phyloP scores from a whole-genome alignment of 2,329 filamentous ascomycete genomes.

The Aspergillus vadensis region DNA sequence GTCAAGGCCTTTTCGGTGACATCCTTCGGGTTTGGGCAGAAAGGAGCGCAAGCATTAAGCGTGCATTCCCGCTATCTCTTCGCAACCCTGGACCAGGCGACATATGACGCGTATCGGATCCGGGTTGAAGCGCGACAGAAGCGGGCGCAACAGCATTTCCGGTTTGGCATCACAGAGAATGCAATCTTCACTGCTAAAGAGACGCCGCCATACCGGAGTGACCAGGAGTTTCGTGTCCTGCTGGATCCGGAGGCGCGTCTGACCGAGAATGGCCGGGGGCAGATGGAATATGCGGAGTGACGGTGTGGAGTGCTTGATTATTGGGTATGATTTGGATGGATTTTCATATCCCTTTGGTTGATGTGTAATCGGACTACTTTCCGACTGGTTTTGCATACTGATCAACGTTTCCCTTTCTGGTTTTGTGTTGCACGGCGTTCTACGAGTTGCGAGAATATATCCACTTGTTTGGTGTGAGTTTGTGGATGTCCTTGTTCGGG shows the following conservation, averaged over 20 bases:
- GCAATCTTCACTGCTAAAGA: background rate
- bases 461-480: too few relatives aligned
- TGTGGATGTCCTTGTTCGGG: too few relatives aligned
- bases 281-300: background rate
- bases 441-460: too few relatives aligned
- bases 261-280: background rate
- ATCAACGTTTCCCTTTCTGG: background rate
- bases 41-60: conserved; percentile 1
- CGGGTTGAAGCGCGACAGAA: background rate
- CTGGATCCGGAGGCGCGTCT: background rate
- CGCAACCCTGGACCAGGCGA: background rate
- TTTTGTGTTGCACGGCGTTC: too few relatives aligned
- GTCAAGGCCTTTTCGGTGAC: conserved; percentile 7
- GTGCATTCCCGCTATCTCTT: conserved; percentile 12
- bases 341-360: background rate
- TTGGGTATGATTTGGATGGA: background rate
- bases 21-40: conserved; percentile 9
- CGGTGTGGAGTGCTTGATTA: background rate
- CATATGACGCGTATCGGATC: background rate
- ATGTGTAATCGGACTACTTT: background rate
- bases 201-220: background rate
- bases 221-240: background rate
- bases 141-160: background rate
- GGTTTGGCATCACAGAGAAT: background rate
- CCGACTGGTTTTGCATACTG: background rate